Evolutionary conservation across 768 basidiomycete genomes (phyloP), one percentile per base, ranked within the genome.

Genomic region (Gyrodon lividus): DNA sequence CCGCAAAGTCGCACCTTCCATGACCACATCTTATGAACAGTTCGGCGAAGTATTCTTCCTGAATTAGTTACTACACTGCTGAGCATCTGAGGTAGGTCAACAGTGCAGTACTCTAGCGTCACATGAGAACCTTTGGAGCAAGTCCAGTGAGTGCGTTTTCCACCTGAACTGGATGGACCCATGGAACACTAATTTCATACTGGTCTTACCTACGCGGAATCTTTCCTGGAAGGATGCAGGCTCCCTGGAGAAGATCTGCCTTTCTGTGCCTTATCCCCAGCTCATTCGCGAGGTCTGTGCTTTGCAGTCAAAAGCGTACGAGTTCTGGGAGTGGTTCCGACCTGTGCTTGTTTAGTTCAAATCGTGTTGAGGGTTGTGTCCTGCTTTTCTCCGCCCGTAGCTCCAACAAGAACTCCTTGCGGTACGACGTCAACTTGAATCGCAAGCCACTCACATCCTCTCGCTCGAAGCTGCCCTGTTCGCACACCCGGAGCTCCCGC

Each of bases 331-430:
- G n/a, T n/a, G n/a, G n/a, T n/a, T n/a, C n/a, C n/a, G n/a, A n/a
- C n/a, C n/a, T 13, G n/a, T 13, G 3, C 40, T 16, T 39, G 28
- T 33, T 4, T 20, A 2, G 22, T 26, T 19, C 19, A 8, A 33
- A 42, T 26, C 43, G 16, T 48, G 45, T 35, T 24, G 31, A 6
- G 40, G 20, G 4, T n/a, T 9, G 4, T 19, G 16, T 40, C 8
- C 16, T 17, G 17, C 20, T 17, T 24, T 4, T 35, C 31, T 13
- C 8, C 10, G 23, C 30, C 23, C 22, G 24, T 51, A 92, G 85
- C 77, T 96, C 1, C 92, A 94, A 72, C 89, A 95, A 75, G 90
- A 94, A 54, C 80, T 96, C 16, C 83, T 95, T 16, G 76, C 83
- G 0, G 84, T 91, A 1, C 80, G 88, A 23, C 78, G 84, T 17